Conservation (phyloP, 2,329 filamentous ascomycete genomes). For the Apiospora marii region DNA sequence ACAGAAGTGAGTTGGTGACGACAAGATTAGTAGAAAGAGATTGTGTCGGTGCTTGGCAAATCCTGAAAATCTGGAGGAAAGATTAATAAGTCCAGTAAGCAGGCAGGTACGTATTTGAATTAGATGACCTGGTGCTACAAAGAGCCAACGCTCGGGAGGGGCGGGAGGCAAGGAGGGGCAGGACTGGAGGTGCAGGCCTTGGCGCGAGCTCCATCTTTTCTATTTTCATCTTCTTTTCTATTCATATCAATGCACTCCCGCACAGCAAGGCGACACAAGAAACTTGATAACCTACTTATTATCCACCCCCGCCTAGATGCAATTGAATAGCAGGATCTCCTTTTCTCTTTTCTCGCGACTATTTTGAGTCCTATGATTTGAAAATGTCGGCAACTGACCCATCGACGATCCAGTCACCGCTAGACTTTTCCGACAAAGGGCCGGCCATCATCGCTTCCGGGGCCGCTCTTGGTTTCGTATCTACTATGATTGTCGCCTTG, state of each 20-base stretch:
- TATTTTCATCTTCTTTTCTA: no score
- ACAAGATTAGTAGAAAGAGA: neutral
- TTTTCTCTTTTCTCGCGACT: neutral
- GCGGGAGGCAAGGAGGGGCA: no score
- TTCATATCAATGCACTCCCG: no score
- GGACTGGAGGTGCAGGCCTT: neutral
- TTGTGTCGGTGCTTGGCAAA: neutral
- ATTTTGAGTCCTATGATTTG: neutral
- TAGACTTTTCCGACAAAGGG: slow-evolving; percentile 24
- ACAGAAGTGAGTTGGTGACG: neutral
- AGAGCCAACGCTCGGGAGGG: neutral
- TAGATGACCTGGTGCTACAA: neutral
- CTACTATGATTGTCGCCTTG: slow-evolving; percentile 13
- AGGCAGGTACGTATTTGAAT: neutral
- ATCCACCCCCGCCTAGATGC: neutral
- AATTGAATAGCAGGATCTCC: neutral
- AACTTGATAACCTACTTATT: neutral
- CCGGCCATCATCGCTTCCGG: slow-evolving; percentile 17
- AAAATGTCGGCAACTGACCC: slow-evolving; percentile 13
- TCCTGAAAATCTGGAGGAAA: neutral
- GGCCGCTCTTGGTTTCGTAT: slow-evolving; percentile 5
- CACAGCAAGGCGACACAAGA: neutral
- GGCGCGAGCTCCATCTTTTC: neutral
- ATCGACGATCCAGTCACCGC: slow-evolving; percentile 23
- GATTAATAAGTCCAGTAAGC: neutral